Conservation (phyloP, 1,284 basidiomycete genomes). For the Puccinia horiana region DNA sequence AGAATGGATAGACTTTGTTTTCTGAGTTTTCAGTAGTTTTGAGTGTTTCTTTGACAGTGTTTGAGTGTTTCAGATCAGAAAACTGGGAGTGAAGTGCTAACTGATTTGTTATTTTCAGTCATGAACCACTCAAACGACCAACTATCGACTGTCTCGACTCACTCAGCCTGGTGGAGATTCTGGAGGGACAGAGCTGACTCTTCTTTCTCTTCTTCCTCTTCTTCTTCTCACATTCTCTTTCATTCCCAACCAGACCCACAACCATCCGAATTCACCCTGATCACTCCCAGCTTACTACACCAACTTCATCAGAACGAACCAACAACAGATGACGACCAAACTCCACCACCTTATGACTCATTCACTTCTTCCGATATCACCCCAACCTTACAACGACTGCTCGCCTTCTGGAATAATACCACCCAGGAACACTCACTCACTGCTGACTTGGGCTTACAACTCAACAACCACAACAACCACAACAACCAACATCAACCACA, state of each 20-base stretch:
- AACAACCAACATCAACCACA: not conserved
- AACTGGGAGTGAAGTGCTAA: no score
- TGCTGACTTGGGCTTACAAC: conserved; percentile 13
- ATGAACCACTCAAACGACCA: not conserved
- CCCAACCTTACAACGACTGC: conserved; percentile 23
- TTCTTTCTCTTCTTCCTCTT: not conserved
- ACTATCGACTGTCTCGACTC: not conserved
- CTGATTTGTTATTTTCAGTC: no score
- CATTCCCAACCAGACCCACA: not conserved
- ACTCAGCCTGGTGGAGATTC: conserved; percentile 34
- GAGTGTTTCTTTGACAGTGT: no score
- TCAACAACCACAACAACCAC: not conserved
- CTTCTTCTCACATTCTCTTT: not conserved
- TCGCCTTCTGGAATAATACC: conserved; percentile 31
- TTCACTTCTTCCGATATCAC: conserved; percentile 31
- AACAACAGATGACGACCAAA: not conserved
- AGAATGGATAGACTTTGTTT: no score
- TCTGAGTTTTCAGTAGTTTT: no score
- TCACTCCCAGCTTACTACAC: conserved; percentile 3
- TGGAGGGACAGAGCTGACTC: conserved; percentile 9
- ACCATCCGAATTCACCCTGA: conserved; percentile 34
- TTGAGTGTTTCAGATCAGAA: no score
- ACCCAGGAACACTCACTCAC: not conserved
- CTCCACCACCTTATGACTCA: conserved; percentile 25
- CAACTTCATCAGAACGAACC: not conserved